These are phyloP conservation scores for Quercus agrifolia DNA, from an alignment of 306 rosid species.

Conservation along the genomic window DNA sequence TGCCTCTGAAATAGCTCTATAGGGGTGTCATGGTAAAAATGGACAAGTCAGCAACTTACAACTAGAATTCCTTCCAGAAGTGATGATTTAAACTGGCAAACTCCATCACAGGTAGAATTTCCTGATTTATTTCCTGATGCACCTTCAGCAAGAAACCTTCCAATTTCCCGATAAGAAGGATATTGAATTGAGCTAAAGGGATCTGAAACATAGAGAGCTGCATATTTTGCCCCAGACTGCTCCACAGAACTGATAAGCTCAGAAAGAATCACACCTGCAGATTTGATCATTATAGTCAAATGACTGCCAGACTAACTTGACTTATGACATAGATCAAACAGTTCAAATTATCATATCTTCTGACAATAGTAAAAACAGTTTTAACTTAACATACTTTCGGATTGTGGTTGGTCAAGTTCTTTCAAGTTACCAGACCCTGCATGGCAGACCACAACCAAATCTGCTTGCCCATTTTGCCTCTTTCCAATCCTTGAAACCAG, in stretches of 20 bases:
- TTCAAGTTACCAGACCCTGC: constrained; percentile 39
- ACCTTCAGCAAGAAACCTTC: constrained; percentile 77
- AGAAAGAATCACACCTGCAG: constrained; percentile 60
- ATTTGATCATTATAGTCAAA: constrained; percentile 8
- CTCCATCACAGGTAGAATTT: constrained; percentile 62
- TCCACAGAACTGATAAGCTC: constrained; percentile 65
- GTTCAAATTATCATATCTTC: not conserved
- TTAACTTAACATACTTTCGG: constrained; percentile 61
- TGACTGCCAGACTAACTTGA: not conserved
- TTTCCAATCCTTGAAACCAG: constrained; percentile 57
- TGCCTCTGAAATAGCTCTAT: not conserved
- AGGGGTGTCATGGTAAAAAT: not conserved
- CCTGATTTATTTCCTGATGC: constrained; percentile 41
- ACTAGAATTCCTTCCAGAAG: constrained; percentile 90
- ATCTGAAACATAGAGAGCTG: constrained; percentile 84
- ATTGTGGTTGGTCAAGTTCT: constrained; percentile 35
- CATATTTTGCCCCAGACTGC: constrained; percentile 76
- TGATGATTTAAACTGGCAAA: constrained; percentile 86
- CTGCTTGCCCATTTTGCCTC: constrained; percentile 51
- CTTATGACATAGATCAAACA: not conserved
- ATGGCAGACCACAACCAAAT: constrained; percentile 74
- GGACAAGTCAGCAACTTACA: constrained; percentile 48
- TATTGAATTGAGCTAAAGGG: constrained; percentile 51
- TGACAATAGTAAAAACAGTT: not conserved
- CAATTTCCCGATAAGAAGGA: constrained; percentile 66